Evolutionary conservation across 495 filamentous ascomycete genomes (phyloP).

Genomic region (Xeromyces bisporus): DNA sequence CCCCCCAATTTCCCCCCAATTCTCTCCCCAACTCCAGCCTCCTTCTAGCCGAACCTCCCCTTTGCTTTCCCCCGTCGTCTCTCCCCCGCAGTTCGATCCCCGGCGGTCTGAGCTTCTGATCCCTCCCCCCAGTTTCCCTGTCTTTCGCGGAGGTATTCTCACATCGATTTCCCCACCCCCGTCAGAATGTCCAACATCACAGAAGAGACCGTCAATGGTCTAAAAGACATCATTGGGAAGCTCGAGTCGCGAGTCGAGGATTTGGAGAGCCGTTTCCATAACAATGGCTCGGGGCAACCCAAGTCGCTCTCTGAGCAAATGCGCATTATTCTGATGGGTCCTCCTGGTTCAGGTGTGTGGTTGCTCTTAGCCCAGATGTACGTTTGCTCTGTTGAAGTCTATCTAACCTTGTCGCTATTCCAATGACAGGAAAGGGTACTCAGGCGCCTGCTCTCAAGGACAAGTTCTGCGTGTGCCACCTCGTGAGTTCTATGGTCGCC

Average conservation of each 20-base stretch:
- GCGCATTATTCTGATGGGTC: conserved; percentile 94
- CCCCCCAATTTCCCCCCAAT: no score
- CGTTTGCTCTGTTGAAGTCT: no score
- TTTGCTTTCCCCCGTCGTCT: no score
- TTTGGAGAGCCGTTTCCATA: conserved; percentile 50
- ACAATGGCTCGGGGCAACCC: conserved; percentile 34
- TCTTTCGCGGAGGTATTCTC: neutral
- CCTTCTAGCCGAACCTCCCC: no score
- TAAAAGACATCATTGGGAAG: conserved; percentile 62
- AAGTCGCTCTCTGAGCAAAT: conserved; percentile 40
- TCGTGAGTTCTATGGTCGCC: conserved; percentile 41
- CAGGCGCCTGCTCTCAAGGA: conserved; percentile 97
- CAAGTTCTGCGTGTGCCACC: conserved; percentile 87
- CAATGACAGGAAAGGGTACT: conserved; percentile 94
- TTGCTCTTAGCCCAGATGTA: neutral
- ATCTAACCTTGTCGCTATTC: no score
- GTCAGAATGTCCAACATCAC: conserved; percentile 69
- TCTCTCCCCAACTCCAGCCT: conserved; percentile 2
- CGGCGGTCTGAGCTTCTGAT: conserved; percentile 2
- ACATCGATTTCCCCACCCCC: conserved; percentile 5
- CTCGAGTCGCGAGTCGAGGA: conserved; percentile 71
- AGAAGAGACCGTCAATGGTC: conserved; percentile 53
- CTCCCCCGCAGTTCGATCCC: conserved; percentile 3
- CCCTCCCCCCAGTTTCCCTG: conserved; percentile 5
- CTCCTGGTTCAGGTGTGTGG: conserved; percentile 76